Evolutionary conservation across 805 yeast genomes (phyloP).

Genomic region (Pachysolen tannophilus): DNA sequence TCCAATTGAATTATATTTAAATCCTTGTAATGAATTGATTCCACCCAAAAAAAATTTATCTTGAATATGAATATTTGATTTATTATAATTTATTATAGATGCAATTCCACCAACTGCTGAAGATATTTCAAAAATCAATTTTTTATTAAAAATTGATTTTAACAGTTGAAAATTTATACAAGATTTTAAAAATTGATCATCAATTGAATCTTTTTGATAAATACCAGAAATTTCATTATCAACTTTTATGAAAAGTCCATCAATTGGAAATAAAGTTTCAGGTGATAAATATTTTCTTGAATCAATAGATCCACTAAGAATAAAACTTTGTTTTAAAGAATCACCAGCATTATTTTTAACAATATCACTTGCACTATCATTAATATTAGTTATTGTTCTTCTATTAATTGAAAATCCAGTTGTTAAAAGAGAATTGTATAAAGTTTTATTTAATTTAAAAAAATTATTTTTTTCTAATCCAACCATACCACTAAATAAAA

Average conservation of each 20-base stretch:
- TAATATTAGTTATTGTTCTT: slow-evolving; percentile 45
- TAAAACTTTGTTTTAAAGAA: slow-evolving; percentile 47
- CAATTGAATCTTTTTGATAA: slow-evolving; percentile 10
- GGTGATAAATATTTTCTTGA: slow-evolving; percentile 30
- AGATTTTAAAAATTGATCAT: slow-evolving; percentile 29
- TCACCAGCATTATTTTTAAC: slow-evolving; percentile 55
- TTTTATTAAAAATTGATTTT: slow-evolving; percentile 34
- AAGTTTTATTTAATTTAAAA: slow-evolving; percentile 14
- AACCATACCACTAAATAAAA: slow-evolving; percentile 36
- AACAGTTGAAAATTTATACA: slow-evolving; percentile 22
- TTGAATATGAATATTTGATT: slow-evolving; percentile 43
- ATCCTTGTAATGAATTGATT: slow-evolving; percentile 62
- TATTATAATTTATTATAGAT: slow-evolving; percentile 24
- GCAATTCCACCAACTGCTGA: slow-evolving; percentile 49
- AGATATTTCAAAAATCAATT: slow-evolving; percentile 41
- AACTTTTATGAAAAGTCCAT: slow-evolving; percentile 33
- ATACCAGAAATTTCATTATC: slow-evolving; percentile 38
- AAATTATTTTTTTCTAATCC: slow-evolving; percentile 38
- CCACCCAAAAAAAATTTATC: slow-evolving; percentile 88
- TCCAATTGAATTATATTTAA: slow-evolving; percentile 59
- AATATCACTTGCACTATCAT: slow-evolving; percentile 45
- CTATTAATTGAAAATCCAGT: slow-evolving; percentile 53
- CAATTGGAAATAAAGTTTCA: slow-evolving; percentile 32
- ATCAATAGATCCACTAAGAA: slow-evolving; percentile 34
- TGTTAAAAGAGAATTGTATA: slow-evolving; percentile 19